Evolutionary conservation across 2,329 filamentous ascomycete species (phyloP), one percentile per base, ranked within the genome.

Genomic region (Pseudocercospora musae): DNA sequence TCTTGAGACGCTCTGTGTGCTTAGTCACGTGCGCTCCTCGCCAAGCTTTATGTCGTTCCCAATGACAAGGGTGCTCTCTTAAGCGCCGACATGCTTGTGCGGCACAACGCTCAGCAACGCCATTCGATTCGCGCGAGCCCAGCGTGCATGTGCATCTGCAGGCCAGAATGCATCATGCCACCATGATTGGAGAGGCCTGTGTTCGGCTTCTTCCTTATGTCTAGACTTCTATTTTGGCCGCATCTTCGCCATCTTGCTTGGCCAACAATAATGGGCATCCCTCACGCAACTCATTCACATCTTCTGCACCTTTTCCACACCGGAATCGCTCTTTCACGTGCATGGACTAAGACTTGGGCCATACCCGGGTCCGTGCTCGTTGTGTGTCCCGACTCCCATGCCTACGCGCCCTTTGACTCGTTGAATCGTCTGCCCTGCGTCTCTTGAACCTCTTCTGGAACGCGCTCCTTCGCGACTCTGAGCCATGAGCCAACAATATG

Each of bases 401-500:
- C 42, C 60, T 62, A 63, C 64, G 64, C 61, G 67, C 62, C 52
- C 64, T 68, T 62, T 52, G 62, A 70, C 67, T 69, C 68, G 67
- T 63, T 62, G 59, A 59, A 40, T 18, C 27, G 42, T 56, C 63
- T 62, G 37, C 53, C 57, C 59, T 53, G 63, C 49, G 49, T 56
- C 63, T 59, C 67, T 64, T 46, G 37, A 40, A 55, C 62, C 60
- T 52, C 60, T 46, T 48, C 64, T 58, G 61, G 59, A 49, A 62
- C 62, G 62, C 65, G 66, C 66, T 62, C 55, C 62, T 54, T 59
- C 62, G 62, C 63, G 62, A 63, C 62, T 60, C 62, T 37, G 53
- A 63, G 54, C 62, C 44, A 73, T 72, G 71, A 71, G 69, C 70
- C 69, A 71, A 62, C 71, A 72, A 58, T 66, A 73, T 71, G 67